A percentile compares a stretch with the other conserved stretches of the same genome.
These are phyloP conservation scores for Penicillium capsulatum DNA, from an alignment of 2,329 filamentous ascomycete species.

Conservation along the genomic window DNA sequence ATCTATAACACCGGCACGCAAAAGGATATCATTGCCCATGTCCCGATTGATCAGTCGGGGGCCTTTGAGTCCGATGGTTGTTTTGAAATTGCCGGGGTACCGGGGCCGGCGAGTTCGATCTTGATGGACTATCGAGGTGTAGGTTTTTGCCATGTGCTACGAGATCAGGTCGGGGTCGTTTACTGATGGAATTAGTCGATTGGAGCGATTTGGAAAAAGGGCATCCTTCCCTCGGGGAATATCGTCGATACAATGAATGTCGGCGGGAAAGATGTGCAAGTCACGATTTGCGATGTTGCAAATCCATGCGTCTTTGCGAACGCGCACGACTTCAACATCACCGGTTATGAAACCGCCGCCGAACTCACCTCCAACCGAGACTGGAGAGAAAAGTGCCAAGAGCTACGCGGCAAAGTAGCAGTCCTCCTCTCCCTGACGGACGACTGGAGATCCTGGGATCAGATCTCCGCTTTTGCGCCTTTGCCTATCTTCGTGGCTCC, in stretches of 20 bases:
- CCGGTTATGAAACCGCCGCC: slow-evolving; percentile 8
- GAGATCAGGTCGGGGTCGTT: too few species aligned
- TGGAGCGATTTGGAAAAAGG: slow-evolving; percentile 9
- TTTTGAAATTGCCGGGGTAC: slow-evolving; percentile 10
- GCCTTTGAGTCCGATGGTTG: slow-evolving; percentile 4
- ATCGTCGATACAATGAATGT: slow-evolving; percentile 6
- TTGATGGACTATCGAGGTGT: slow-evolving; percentile 16
- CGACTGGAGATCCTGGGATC: slow-evolving; percentile 11
- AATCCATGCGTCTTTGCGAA: slow-evolving; percentile 15
- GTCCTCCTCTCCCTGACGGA: slow-evolving; percentile 9
- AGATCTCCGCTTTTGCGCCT: slow-evolving; percentile 6
- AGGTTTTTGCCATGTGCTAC: background rate
- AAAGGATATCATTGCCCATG: slow-evolving; percentile 12
- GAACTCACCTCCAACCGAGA: slow-evolving; percentile 6
- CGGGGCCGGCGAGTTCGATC: slow-evolving; percentile 12
- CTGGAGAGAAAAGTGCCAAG: slow-evolving; percentile 7
- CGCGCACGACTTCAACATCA: slow-evolving; percentile 12
- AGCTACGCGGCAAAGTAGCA: slow-evolving; percentile 13
- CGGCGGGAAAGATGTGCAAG: slow-evolving; percentile 9
- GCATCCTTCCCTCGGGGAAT: slow-evolving; percentile 8
- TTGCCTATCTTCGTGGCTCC: slow-evolving; percentile 6
- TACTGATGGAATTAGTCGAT: too few species aligned
- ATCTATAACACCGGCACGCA: slow-evolving; percentile 15
- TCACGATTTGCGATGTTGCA: slow-evolving; percentile 15
- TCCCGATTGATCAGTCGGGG: slow-evolving; percentile 12